phyloP scores from a whole-genome alignment of 2,329 filamentous ascomycete species.

The Botrytis squamosa region DNA sequence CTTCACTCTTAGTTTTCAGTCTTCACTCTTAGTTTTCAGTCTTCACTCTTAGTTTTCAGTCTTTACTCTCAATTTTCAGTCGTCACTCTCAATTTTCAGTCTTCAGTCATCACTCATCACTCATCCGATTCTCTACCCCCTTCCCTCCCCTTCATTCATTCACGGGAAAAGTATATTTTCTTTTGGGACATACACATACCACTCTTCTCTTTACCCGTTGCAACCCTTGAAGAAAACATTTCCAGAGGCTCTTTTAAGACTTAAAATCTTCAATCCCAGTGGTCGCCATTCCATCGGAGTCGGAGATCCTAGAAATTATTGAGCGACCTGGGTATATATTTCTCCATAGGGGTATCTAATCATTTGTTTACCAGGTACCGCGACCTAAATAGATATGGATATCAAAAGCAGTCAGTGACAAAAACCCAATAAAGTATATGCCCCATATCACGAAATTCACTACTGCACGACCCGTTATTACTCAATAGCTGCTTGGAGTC shows the following conservation, averaged over 20 bases:
- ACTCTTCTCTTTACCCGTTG: background rate
- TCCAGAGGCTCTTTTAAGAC: background rate
- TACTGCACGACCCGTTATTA: background rate
- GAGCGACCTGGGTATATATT: background rate
- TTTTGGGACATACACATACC: background rate
- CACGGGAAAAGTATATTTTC: background rate
- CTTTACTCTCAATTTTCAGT: background rate
- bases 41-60: background rate
- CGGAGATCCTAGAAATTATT: background rate
- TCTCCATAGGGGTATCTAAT: constrained; percentile 5
- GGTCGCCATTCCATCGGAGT: constrained; percentile 8
- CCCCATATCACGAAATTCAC: constrained; percentile 5
- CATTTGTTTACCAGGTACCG: background rate
- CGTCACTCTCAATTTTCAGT: background rate
- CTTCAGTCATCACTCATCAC: background rate
- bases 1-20: background rate
- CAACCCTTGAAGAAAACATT: constrained; percentile 1
- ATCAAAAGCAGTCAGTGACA: background rate
- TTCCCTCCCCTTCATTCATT: background rate
- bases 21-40: background rate
- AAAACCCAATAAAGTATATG: background rate
- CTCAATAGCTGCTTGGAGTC: background rate
- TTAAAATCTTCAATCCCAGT: background rate
- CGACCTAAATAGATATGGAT: background rate
- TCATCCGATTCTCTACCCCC: background rate